Percentiles rank a stretch among this genome's conserved stretches.
Evolutionary conservation across 805 yeast genomes (phyloP).

Genomic region (Brettanomyces naardenensis): DNA sequence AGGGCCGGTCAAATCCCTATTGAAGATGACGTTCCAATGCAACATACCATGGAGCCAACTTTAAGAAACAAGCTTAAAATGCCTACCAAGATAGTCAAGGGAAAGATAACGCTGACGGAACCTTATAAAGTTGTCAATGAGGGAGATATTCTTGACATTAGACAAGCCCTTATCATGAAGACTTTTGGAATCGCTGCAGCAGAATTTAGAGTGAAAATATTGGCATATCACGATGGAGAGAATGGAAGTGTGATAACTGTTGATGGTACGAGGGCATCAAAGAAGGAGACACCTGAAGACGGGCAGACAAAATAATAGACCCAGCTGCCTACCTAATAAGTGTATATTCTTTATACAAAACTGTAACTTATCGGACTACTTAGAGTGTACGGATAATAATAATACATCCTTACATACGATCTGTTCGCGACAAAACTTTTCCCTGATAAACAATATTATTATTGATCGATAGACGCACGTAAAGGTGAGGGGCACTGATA

Average conservation of each 20-base stretch:
- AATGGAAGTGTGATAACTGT: conserved; percentile 18
- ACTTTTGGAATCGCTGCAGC: conserved; percentile 94
- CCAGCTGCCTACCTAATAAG: too few relatives aligned
- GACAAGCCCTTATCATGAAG: conserved; percentile 85
- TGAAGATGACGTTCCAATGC: conserved; percentile 95
- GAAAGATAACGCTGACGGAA: conserved; percentile 71
- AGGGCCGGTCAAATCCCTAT: conserved; percentile 88
- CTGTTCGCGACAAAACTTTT: too few relatives aligned
- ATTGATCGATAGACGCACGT: too few relatives aligned
- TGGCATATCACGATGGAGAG: conserved; percentile 74
- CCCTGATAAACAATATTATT: too few relatives aligned
- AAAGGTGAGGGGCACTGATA: too few relatives aligned
- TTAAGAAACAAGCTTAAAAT: conserved; percentile 82
- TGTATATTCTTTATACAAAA: too few relatives aligned
- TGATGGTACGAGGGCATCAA: conserved; percentile 6
- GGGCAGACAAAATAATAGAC: too few relatives aligned
- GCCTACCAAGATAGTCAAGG: conserved; percentile 85
- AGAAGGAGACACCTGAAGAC: conserved; percentile 4
- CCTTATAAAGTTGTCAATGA: conserved; percentile 74
- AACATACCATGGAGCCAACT: conserved; percentile 92
- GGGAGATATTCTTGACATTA: conserved; percentile 79
- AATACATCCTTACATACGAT: too few relatives aligned
- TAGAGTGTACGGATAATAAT: too few relatives aligned
- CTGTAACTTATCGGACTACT: too few relatives aligned
- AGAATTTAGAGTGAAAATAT: conserved; percentile 73